Percentiles rank a stretch among this genome's conserved stretches.
Evolutionary conservation across 176 grass and related monocot species (phyloP).

Genomic region (Poa annua): DNA sequence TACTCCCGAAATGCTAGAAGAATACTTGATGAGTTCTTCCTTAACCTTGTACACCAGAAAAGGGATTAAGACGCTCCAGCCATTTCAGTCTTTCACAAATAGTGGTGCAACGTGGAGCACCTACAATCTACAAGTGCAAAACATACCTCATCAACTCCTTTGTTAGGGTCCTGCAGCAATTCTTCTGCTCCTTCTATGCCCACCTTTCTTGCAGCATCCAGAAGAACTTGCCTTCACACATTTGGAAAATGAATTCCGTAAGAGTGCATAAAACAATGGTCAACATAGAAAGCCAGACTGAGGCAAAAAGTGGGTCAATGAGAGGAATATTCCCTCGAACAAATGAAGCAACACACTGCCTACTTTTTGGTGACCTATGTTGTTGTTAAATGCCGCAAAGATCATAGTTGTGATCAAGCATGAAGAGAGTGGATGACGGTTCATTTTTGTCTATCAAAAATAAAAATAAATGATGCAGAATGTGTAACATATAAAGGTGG

Average conservation of each 20-base stretch:
- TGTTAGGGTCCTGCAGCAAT: conserved; percentile 70
- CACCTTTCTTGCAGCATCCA: conserved; percentile 86
- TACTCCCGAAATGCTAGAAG: conserved; percentile 78
- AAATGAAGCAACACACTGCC: conserved; percentile 26
- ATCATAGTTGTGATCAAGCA: background rate
- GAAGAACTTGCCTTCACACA: conserved; percentile 70
- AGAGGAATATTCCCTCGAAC: background rate
- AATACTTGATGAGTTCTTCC: conserved; percentile 84
- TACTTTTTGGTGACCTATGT: background rate
- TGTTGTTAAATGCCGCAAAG: background rate
- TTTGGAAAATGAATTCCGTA: conserved; percentile 27
- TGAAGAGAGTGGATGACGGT: conserved; percentile 3
- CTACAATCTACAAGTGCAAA: conserved; percentile 17
- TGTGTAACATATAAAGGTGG: conserved; percentile 7
- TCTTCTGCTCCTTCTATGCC: conserved; percentile 87
- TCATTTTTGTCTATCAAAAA: conserved; percentile 15
- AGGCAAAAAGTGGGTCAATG: background rate
- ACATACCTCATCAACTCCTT: conserved; percentile 70
- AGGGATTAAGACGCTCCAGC: background rate
- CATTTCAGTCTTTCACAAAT: conserved; percentile 17
- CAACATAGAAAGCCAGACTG: conserved; percentile 13
- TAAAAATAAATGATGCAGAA: background rate
- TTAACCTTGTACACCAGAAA: conserved; percentile 65
- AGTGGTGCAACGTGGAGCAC: background rate
- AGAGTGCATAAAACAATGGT: conserved; percentile 15